Evolutionary conservation across 768 basidiomycete genomes (phyloP).

Genomic region (Clavulina sp.): DNA sequence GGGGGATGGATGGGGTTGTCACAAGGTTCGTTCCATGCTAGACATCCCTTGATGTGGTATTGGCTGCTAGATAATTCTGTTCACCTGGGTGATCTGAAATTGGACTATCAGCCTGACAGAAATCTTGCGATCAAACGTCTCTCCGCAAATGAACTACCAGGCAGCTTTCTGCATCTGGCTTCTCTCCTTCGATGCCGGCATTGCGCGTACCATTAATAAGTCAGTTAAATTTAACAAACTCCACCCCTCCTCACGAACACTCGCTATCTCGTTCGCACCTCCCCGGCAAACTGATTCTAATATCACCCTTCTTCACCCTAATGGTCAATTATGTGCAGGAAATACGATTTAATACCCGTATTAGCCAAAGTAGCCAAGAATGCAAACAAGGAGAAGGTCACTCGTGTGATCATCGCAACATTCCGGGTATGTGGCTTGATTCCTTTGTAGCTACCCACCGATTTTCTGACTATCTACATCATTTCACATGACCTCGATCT

Average conservation of each 20-base stretch:
- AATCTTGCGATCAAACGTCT: slow-evolving; percentile 59
- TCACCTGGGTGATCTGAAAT: too few relatives aligned
- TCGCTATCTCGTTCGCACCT: too few relatives aligned
- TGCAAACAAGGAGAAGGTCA: slow-evolving; percentile 94
- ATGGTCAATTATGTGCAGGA: slow-evolving; percentile 28
- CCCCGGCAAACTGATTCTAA: neutral
- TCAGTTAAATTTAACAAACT: slow-evolving; percentile 27
- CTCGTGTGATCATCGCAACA: slow-evolving; percentile 80
- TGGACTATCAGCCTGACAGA: slow-evolving; percentile 49
- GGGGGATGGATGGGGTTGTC: slow-evolving; percentile 53
- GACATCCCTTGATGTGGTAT: neutral
- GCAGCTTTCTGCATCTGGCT: slow-evolving; percentile 88
- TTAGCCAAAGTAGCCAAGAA: slow-evolving; percentile 69
- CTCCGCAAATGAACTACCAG: slow-evolving; percentile 93
- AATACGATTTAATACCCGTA: slow-evolving; percentile 75
- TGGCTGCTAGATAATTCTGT: too few relatives aligned
- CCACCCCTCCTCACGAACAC: too few relatives aligned
- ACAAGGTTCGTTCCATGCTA: slow-evolving; percentile 32
- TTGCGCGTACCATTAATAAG: slow-evolving; percentile 81
- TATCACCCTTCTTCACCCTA: slow-evolving; percentile 6
- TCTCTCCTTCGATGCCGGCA: slow-evolving; percentile 71
- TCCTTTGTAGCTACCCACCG: neutral
- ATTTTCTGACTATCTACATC: neutral
- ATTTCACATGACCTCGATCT: too few relatives aligned
- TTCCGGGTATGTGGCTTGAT: slow-evolving; percentile 41